Evolutionary conservation across 1,284 basidiomycete species (phyloP).

Genomic region (Sanguinoderma infundibulare): DNA sequence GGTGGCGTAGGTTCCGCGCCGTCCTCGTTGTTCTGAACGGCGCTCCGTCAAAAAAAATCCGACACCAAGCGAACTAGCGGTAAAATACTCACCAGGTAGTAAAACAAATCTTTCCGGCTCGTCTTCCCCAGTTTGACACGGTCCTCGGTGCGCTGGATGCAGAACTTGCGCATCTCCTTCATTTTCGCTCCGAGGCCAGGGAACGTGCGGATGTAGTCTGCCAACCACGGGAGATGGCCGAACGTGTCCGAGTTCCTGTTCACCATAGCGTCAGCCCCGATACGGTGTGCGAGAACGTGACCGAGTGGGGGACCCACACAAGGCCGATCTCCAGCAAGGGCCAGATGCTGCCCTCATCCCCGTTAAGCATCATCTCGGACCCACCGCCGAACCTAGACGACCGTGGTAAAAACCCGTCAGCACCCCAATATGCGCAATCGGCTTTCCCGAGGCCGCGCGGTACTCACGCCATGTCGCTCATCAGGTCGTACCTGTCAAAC

Average conservation of each 20-base stretch:
- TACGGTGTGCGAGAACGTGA: neutral
- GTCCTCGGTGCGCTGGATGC: conserved; percentile 20
- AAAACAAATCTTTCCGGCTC: conserved; percentile 29
- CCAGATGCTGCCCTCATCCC: conserved; percentile 29
- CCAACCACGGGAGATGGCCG: conserved; percentile 32
- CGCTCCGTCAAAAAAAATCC: conserved; percentile 1
- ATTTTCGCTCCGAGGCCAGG: conserved; percentile 24
- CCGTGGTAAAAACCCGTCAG: neutral
- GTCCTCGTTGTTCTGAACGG: conserved; percentile 30
- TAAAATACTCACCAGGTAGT: conserved; percentile 20
- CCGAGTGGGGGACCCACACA: conserved; percentile 18
- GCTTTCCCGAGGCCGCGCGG: neutral
- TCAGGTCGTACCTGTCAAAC: conserved; percentile 30
- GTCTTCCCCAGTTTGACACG: conserved; percentile 20
- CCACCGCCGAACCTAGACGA: conserved; percentile 32
- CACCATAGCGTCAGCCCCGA: neutral
- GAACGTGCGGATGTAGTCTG: conserved; percentile 24
- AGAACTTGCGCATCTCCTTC: conserved; percentile 24
- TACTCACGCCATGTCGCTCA: conserved; percentile 37
- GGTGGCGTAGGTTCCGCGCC: conserved; percentile 24
- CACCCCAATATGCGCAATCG: neutral
- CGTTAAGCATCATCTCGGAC: conserved; percentile 33
- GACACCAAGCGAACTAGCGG: conserved; percentile 3
- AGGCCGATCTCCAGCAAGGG: conserved; percentile 26
- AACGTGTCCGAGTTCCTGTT: conserved; percentile 24